These are phyloP conservation scores for Zygotorulaspora danielsina DNA, from an alignment of 805 yeast species.

Conservation along the genomic window DNA sequence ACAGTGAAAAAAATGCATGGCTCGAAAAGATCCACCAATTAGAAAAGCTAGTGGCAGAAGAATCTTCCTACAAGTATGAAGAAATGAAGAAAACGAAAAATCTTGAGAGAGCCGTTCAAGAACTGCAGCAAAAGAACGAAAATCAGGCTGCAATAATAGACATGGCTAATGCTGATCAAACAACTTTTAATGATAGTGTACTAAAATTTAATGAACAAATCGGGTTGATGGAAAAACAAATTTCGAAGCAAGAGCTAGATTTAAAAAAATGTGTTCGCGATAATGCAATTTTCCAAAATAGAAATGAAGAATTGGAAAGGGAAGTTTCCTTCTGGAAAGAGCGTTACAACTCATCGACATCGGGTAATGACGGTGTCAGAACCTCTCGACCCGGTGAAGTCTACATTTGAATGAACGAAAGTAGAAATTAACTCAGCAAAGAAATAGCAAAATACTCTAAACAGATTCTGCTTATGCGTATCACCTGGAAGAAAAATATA, in stretches of 20 bases:
- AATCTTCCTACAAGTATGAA: slow-evolving; percentile 47
- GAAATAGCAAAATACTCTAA: no score
- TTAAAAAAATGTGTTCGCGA: slow-evolving; percentile 53
- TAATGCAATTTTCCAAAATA: slow-evolving; percentile 50
- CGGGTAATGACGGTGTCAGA: slow-evolving; percentile 7
- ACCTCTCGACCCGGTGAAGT: slow-evolving; percentile 12
- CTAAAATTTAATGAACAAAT: slow-evolving; percentile 43
- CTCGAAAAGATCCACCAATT: slow-evolving; percentile 49
- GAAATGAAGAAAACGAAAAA: slow-evolving; percentile 47
- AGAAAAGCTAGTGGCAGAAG: slow-evolving; percentile 46
- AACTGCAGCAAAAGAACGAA: slow-evolving; percentile 48
- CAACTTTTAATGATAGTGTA: slow-evolving; percentile 50
- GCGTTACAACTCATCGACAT: slow-evolving; percentile 28
- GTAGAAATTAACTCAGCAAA: not conserved
- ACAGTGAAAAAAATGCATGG: slow-evolving; percentile 57
- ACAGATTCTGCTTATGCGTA: no score
- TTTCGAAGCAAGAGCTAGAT: slow-evolving; percentile 42
- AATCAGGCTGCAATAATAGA: slow-evolving; percentile 48
- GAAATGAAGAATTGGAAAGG: slow-evolving; percentile 47
- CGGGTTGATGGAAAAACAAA: slow-evolving; percentile 41
- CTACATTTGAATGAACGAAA: slow-evolving; percentile 1
- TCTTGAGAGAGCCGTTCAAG: slow-evolving; percentile 51
- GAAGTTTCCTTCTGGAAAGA: slow-evolving; percentile 56
- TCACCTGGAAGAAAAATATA: not conserved
- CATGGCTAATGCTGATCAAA: slow-evolving; percentile 56